Conservation (phyloP, 352 stramenopile genomes). For the Pythium rishiriense region DNA sequence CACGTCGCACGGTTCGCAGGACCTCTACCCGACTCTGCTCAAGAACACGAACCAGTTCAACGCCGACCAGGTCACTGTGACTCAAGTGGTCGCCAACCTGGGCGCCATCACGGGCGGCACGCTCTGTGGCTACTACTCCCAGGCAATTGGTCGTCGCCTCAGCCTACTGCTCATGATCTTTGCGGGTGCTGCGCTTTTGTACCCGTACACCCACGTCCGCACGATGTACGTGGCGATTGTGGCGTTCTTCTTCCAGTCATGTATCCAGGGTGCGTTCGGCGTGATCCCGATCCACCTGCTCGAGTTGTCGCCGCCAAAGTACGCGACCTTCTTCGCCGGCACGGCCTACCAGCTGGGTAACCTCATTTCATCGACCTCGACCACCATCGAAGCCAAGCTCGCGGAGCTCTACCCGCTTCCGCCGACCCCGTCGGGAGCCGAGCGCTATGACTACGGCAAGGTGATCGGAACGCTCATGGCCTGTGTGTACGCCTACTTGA, state of each 20-base stretch:
- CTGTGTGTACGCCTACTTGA: slow-evolving; percentile 43
- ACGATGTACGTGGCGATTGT: slow-evolving; percentile 29
- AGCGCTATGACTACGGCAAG: slow-evolving; percentile 54
- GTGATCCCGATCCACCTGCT: slow-evolving; percentile 58
- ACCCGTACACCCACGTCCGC: slow-evolving; percentile 44
- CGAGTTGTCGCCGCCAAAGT: slow-evolving; percentile 54
- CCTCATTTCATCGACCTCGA: slow-evolving; percentile 48
- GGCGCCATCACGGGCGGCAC: slow-evolving; percentile 52
- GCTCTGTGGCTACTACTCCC: slow-evolving; percentile 56
- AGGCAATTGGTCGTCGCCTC: slow-evolving; percentile 46
- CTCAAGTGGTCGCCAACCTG: slow-evolving; percentile 48
- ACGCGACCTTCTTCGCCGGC: slow-evolving; percentile 47
- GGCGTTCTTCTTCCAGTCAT: slow-evolving; percentile 52
- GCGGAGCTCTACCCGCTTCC: slow-evolving; percentile 44
- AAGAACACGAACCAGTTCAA: slow-evolving; percentile 49
- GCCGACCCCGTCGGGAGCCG: slow-evolving; percentile 27
- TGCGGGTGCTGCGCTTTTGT: slow-evolving; percentile 38
- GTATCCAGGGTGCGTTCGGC: slow-evolving; percentile 48
- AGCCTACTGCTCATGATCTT: slow-evolving; percentile 41
- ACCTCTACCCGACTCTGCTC: slow-evolving; percentile 56
- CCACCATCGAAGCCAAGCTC: slow-evolving; percentile 49
- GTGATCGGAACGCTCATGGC: slow-evolving; percentile 50
- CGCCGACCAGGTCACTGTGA: slow-evolving; percentile 46
- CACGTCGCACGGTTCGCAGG: slow-evolving; percentile 37
- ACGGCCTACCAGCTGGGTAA: slow-evolving; percentile 57